Evolutionary conservation across 2,329 filamentous ascomycete genomes (phyloP), one percentile per base, ranked within the genome.

Genomic region (Penicillium sp.): DNA sequence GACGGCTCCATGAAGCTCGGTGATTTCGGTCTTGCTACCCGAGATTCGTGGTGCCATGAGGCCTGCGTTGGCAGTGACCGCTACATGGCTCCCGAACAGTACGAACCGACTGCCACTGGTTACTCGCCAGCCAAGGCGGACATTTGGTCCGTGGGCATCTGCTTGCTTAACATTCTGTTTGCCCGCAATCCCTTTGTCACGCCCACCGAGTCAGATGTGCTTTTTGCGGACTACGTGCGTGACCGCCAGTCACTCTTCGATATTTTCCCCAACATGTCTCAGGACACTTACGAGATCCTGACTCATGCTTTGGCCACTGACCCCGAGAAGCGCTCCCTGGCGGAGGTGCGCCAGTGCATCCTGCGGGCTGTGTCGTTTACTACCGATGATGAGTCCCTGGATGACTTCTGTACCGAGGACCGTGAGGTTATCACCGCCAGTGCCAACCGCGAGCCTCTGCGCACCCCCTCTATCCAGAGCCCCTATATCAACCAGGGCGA

Each of bases 41-140:
- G 85, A 6, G 90, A 95, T 55, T 80, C 85, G 63, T 96, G 90
- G 91, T 95, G 90, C 22, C 88, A 88, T 64, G 94, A 99, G 78
- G 87, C 88, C 57, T 94, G 89, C 56, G 94, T 99, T 42, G 94
- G 94, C 60, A 97, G 94, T 70, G 94, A 99, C 70, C 90, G 94
- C 50, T 99, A 99, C 77, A 99, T 99, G 94, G 92, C 94, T 50
- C 94, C 94, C 5, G 94, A 99, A 75, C 94, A 99, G 74, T 97
- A 94, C 66, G 92, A 97, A 70, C 91, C 92, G 47, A 84, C 86
- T 61, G 87, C 86, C 56, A 84, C 83, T 57, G 94, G 94, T 53
- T 99, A 99, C 76, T 92, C 90, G 50, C 92, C 94, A 42, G 89
- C 90, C 41, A 85, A 94, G 75, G 94, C 94, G 46, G 94, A 99